Base-by-base conservation (phyloP, 1,284 basidiomycete genomes). In the Spongispora temasekensis region DNA sequence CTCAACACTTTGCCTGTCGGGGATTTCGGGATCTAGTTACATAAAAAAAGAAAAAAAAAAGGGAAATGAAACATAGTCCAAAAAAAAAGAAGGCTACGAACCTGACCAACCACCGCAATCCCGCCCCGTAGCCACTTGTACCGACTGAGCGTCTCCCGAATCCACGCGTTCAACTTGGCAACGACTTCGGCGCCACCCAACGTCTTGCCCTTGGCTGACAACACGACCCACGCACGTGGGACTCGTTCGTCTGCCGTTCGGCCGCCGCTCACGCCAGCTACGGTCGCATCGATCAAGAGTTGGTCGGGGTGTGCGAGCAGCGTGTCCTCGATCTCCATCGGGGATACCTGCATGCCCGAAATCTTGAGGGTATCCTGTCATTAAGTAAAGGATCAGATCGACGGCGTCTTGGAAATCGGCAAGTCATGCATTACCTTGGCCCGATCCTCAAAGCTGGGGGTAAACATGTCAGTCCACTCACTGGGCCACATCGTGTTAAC, bases 51-150 rank as follows among this genome's bases (percentile, higher is more conserved):
- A 25, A 51, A 28, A 30, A n/a, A n/a, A n/a, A n/a, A n/a, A n/a
- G n/a, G n/a, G n/a, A n/a, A n/a, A n/a, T n/a, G n/a, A 10, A 17
- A 12, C 15, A 34, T 7, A 7, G 32, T 34, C 12, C 15, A 5
- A 7, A 31, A 7, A 31, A 5, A 35, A 8, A 12, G n/a, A n/a
- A n/a, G n/a, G n/a, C n/a, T n/a, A 72, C 81, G 28, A 37, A 86
- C 88, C 78, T 85, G 78, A 56, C 81, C 71, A 3, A 91, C 81
- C n/a, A 89, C 71, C 64, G 83, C 81, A 25, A 90, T 83, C 0
- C 89, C 89, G 4, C 89, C 89, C 27, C 87, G 76, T 53, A 90
- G 65, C 83, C 88, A 88, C 70, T 91, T 91, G 66, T 86, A 89
- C 67, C 81, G 84, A 74, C 88, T 89, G 62, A 91, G 70, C 61